Evolutionary conservation across 768 basidiomycete genomes (phyloP), one percentile per base, ranked within the genome.

Genomic region (Chiua virens): DNA sequence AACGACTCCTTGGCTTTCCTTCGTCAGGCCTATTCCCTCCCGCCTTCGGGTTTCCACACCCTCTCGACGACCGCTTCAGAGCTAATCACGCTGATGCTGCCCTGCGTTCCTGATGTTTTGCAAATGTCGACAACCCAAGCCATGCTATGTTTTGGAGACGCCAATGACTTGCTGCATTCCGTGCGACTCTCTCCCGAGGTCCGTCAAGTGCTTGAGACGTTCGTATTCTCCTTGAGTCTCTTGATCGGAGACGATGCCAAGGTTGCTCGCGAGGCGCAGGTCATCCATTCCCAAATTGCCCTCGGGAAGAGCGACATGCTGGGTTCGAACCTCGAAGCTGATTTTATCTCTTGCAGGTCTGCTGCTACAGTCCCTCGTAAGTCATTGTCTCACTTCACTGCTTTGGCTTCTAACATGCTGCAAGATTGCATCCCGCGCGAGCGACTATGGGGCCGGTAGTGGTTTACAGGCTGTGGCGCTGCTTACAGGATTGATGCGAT

Each of bases 231-330:
- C 5, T 65, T 89, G 39, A 80, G 79, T 49, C 72, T 85, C 52
- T 58, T 83, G 27, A 74, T 87, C 28, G 84, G 83, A 35, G 86
- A 88, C 57, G 87, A 89, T 50, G 80, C 79, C 22, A 87, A 86
- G 63, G 78, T 75, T 42, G 78, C 82, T n/a, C 74, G 80, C 50
- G 86, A 89, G 67, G 81, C 84, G 15, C 85, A 88, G 52, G 76
- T 87, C 67, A 79, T 87, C 71, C 86, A 87, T 46, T 79, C 83
- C 35, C 86, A 85, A 50, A 63, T 83, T 46, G 71, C 77, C 10
- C 63, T 83, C 27, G 80, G 79, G 18, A 87, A 83, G 62, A 76
- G 73, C 14, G 82, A 85, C 50, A 69, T 79, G 45, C 61, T 80
- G 27, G 80, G 79, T 11, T 72, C 83, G 20, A 80, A 74, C 57